Evolutionary conservation across 148 eudicot genomes (phyloP), one percentile per base, ranked within the genome.

Genomic region (Dianthus caryophyllus): DNA sequence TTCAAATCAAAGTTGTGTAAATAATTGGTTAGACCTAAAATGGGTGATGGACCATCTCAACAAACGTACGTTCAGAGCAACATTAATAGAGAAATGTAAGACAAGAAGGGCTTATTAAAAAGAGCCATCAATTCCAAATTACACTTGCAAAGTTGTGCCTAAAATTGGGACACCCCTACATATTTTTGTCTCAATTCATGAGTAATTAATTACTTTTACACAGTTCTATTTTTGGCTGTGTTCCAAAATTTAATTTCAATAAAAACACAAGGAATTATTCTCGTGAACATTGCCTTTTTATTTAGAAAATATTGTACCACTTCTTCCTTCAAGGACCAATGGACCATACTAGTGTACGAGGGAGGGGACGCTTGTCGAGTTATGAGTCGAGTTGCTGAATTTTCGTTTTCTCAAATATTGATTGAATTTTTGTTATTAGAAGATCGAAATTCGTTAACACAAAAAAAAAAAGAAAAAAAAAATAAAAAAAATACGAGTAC

Each of bases 41-140:
- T 11, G 24, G 5, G 8, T 2, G 0, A 55, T 55, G 59, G 59
- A 25, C 59, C 59, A 25, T 55, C 33, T 33, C 20, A 55, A 55
- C 59, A 26, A 55, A 55, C 31, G 26, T 25, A 55, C 15, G 24
- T 18, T 20, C 11, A 50, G 54, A 50, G 7, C 2, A n/a, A 20
- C 9, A 22, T 22, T 12, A 53, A 1, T 47, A 47, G 50, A 18
- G 50, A 2, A 49, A 49, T 0, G 8, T 17, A 49, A 5, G 53
- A 49, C 61, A 17, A 87, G 84, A 41, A 33, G n/a, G 44, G 8
- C 44, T 41, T 9, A 41, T 41, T 41, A 3, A 41, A n/a, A 41
- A 41, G 44, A 41, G 44, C 44, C 12, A 41, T 41, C 44, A 41
- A 41, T 41, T 41, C 12, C 6, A 1, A 3, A 1, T n/a, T 8